Evolutionary conservation across 352 stramenopile species (phyloP), one percentile per base, ranked within the genome.

Genomic region (Globisporangium abappressorium): DNA sequence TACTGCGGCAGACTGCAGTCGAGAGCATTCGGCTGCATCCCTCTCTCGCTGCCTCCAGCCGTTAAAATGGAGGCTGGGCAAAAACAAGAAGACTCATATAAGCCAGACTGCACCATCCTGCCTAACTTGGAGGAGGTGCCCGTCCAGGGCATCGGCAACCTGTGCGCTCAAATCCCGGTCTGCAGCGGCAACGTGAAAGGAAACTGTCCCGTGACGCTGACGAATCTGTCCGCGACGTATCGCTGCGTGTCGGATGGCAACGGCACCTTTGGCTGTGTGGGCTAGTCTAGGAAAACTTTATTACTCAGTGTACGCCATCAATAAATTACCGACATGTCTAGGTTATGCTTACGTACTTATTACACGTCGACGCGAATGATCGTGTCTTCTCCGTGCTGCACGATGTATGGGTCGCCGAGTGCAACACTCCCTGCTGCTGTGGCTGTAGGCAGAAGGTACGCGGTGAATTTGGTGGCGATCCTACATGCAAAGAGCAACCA

Each of bases 341-440:
- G 38, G 30, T 18, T 49, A 5, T 34, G n/a, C n/a, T 36, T 6
- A n/a, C 11, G n/a, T 26, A 24, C 12, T 47, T 58, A 9, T 28
- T 66, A 66, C 30, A 66, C 60, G n/a, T 57, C 20, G 60, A 58
- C 47, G 36, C 28, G 60, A 26, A 57, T 34, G 43, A 66, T 28
- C 38, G 11, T 56, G 51, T 34, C 60, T 14, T 58, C 26, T 22
- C 43, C 20, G 20, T 62, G n/a, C 56, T 62, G 33, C 20, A 49
- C 56, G 12, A 64, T 57, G 41, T 47, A 64, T 2, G 58, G 36
- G 15, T 64, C 38, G 20, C 41, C 26, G 20, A 64, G 24, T 14
- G 41, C 59, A 62, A 62, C 11, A 8, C 54, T 54, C 41, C 3
- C 59, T 56, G 20, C 18, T 64, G 9, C 15, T 64, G 33, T 20